These are phyloP conservation scores for Sarocladium oryzae DNA, from an alignment of 2,329 filamentous ascomycete species.

Conservation along the genomic window DNA sequence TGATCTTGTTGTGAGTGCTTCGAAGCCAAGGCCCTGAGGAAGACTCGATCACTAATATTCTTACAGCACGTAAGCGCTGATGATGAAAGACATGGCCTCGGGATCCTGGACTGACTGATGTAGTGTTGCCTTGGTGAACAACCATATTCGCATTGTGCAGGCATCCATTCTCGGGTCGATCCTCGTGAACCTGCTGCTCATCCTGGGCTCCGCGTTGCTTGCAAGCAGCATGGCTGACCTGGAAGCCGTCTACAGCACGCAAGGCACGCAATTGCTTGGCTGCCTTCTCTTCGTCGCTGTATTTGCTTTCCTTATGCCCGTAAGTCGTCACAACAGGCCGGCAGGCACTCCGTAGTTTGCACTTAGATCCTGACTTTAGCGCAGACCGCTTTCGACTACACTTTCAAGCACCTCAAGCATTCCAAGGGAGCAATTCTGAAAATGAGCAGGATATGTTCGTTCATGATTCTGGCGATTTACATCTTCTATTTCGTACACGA, in stretches of 20 bases:
- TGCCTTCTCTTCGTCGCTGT: conserved; percentile 31
- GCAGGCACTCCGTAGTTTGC: too few relatives aligned
- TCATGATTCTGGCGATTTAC: conserved; percentile 69
- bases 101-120: conserved; percentile 13
- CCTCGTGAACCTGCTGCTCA: conserved; percentile 68
- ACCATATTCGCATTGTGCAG: conserved; percentile 70
- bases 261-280: conserved; percentile 28
- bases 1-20: conserved; percentile 49
- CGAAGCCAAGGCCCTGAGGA: background rate
- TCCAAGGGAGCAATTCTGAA: conserved; percentile 59
- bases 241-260: conserved; percentile 45
- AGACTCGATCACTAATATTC: conserved; percentile 19
- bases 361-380: background rate
- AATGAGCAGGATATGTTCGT: conserved; percentile 70
- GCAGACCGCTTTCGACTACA: conserved; percentile 35
- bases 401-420: conserved; percentile 49
- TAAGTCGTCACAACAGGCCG: conserved; percentile 18
- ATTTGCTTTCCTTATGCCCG: conserved; percentile 32
- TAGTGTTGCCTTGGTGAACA: conserved; percentile 44
- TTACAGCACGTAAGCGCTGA: background rate
- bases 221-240: conserved; percentile 61
- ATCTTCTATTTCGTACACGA: conserved; percentile 70
- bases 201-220: conserved; percentile 69
- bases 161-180: conserved; percentile 71
- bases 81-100: background rate